Base-by-base conservation (phyloP, 2,329 filamentous ascomycete genomes). In the Colletotrichum theobromicola region DNA sequence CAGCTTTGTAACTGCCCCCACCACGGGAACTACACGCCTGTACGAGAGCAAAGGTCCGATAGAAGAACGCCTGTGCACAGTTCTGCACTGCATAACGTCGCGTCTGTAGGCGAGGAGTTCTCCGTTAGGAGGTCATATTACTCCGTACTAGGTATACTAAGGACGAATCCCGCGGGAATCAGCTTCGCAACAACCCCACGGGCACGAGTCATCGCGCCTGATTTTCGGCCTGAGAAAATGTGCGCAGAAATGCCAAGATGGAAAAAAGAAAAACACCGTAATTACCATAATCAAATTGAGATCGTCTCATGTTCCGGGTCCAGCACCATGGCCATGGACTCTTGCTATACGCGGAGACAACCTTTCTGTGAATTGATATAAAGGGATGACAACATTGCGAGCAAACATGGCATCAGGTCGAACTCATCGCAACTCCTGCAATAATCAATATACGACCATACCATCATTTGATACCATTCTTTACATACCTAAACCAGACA, bases 181-280 rank as follows among this genome's bases (percentile, higher is more conserved):
- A 50, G n/a, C 42, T 50, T 50, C n/a, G 42, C 42, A 50, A 13
- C 42, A 12, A 21, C n/a, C 42, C n/a, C 42, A 50, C 42, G 42
- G n/a, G 42, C n/a, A 21, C 42, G 42, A 50, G 42, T 50, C 42
- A 50, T 50, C 42, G n/a, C 42, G 13, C n/a, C 42, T 46, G 5
- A 46, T 9, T 46, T 46, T n/a, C 42, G 12, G 42, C 42, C n/a
- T n/a, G 16, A 4, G 42, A n/a, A n/a, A 50, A 12, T n/a, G n/a
- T 50, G 42, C 42, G 42, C 42, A 50, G n/a, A 21, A 21, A 50
- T 50, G 42, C 42, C 42, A 50, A 50, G 42, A 50, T 50, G 42
- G 42, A 50, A 50, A 50, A 50, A 50, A n/a, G n/a, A 21, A 50
- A 50, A 50, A 21, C 42, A 50, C 21, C 42, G 42, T 21, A 50